Conservation (phyloP, 1,139 yeast species). For the Suhomyces terraborum region DNA sequence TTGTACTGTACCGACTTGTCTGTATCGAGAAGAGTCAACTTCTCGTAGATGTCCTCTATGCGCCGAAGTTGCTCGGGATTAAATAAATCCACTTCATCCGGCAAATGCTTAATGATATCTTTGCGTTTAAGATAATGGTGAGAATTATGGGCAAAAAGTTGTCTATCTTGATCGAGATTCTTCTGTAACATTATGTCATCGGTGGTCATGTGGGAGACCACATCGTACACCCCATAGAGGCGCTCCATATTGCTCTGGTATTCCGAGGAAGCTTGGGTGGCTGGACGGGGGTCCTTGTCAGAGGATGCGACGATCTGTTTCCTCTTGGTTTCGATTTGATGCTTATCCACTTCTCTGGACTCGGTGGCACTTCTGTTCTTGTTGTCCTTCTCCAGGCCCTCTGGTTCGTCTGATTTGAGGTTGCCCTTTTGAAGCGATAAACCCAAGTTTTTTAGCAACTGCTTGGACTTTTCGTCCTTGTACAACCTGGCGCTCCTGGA, state of each 20-base stretch:
- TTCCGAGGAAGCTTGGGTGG: conserved; percentile 4
- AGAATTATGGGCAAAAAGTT: conserved; percentile 37
- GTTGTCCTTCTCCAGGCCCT: neutral
- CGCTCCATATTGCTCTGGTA: conserved; percentile 12
- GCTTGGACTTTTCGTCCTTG: conserved; percentile 31
- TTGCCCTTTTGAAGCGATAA: conserved; percentile 34
- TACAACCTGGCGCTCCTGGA: conserved; percentile 6
- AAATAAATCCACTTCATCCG: conserved; percentile 42
- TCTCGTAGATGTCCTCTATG: conserved; percentile 35
- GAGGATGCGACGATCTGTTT: conserved; percentile 1
- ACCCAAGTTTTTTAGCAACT: conserved; percentile 32
- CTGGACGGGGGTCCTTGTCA: neutral
- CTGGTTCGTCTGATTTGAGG: conserved; percentile 19
- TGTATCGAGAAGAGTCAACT: conserved; percentile 36
- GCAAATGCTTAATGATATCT: conserved; percentile 35
- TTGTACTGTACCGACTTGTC: conserved; percentile 44
- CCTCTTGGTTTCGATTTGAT: conserved; percentile 10
- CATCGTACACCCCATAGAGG: conserved; percentile 27
- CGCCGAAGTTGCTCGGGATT: conserved; percentile 27
- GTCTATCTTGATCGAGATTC: conserved; percentile 41
- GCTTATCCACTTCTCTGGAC: conserved; percentile 1
- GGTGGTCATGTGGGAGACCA: conserved; percentile 42
- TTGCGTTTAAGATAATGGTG: conserved; percentile 43
- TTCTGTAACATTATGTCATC: conserved; percentile 42
- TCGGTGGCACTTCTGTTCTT: no score